These are phyloP conservation scores for Fusarium cicatricum DNA, from an alignment of 2,329 filamentous ascomycete genomes.

Conservation along the genomic window DNA sequence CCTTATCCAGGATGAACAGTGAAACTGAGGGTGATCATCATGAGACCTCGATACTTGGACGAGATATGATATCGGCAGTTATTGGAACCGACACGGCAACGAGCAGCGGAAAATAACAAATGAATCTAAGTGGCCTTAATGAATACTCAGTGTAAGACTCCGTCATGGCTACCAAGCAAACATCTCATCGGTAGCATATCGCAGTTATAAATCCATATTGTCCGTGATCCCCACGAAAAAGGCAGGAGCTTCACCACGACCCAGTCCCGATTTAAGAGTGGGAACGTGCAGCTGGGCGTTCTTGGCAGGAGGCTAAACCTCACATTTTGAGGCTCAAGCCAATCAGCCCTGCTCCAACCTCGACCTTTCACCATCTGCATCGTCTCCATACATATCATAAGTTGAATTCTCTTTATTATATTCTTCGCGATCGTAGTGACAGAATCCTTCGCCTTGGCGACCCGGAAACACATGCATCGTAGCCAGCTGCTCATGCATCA, in stretches of 20 bases:
- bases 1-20: no score
- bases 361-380: neutral
- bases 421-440: neutral
- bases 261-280: slow-evolving; percentile 3
- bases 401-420: neutral
- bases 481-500: neutral
- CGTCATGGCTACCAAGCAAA: no score
- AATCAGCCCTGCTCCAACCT: slow-evolving; percentile 9
- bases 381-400: neutral
- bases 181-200: no score
- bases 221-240: neutral
- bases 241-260: neutral
- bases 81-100: no score
- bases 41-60: no score
- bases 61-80: no score
- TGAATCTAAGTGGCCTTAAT: no score
- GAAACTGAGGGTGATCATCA: no score
- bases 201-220: no score
- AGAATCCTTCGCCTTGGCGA: neutral
- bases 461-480: neutral
- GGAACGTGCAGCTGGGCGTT: slow-evolving; percentile 8
- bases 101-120: no score
- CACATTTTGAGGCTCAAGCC: slow-evolving; percentile 11
- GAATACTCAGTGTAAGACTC: no score
- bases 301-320: slow-evolving; percentile 20